Base-by-base conservation (phyloP, 257 asterid species). In the Solanum arcanum region DNA sequence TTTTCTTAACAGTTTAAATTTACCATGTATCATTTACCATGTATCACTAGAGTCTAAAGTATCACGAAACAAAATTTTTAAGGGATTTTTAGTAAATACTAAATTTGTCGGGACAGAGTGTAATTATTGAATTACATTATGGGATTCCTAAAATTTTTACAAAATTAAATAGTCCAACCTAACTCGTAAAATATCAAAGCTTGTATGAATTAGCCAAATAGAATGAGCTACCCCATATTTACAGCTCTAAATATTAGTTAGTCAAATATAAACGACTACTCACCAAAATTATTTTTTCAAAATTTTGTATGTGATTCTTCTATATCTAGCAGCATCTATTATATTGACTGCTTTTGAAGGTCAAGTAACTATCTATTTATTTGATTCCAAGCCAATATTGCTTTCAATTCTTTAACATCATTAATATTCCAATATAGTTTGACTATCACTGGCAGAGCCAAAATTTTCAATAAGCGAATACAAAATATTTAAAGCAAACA, bases 201-300 rank as follows among this genome's bases (percentile, higher is more conserved):
- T 0, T 33, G 0, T 33, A 33, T 33, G 1, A 0, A 33, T 33
- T 33, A 33, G 0, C 5, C 5, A 0, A 33, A 33, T 3, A 33
- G 0, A 33, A 33, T 33, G 0, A 0, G 0, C 5, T 33, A 33
- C 0, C 35, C 5, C 35, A 33, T 33, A 33, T 33, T 33, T 33
- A 33, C 1, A 3, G 35, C 5, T 33, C 5, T 33, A 0, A 3
- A 0, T 3, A 33, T 33, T 84, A 59, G 86, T 9, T 64, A 69
- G 39, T 35, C 39, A 35, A 62, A 62, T n/a, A 62, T 62, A 62
- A 11, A 23, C 1, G 6, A 25, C 31, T 62, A 66, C 35, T 66
- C 35, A 25, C 7, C 35, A 25, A 25, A 66, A 66, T 66, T 52
- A 52, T n/a, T 52, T 52, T 66, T 13, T 27, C 37, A 10, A 9